Conservation (phyloP, 2,329 filamentous ascomycete species). For the Aspergillus floridensis region DNA sequence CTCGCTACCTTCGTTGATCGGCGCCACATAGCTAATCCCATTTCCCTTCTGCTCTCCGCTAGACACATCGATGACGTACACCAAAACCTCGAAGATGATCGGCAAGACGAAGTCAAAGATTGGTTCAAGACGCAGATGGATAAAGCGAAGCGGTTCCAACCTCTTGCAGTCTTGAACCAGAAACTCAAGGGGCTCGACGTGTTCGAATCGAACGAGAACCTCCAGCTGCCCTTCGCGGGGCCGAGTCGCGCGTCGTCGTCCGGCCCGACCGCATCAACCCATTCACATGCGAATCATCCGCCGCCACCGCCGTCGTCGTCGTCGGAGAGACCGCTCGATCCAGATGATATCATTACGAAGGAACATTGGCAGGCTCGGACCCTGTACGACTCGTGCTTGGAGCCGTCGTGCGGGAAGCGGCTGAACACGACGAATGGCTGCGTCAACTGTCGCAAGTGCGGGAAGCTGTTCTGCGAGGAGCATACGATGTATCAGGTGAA, state of each 20-base stretch:
- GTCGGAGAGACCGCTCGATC: slow-evolving; percentile 55
- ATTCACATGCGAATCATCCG: slow-evolving; percentile 32
- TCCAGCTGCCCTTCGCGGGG: slow-evolving; percentile 37
- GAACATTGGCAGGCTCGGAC: slow-evolving; percentile 83
- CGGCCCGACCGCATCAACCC: slow-evolving; percentile 20
- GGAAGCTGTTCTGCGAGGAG: slow-evolving; percentile 89
- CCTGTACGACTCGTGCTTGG: slow-evolving; percentile 75
- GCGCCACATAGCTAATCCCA: slow-evolving; percentile 17
- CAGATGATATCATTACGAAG: slow-evolving; percentile 84
- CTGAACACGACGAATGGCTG: slow-evolving; percentile 76
- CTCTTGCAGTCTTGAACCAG: slow-evolving; percentile 85
- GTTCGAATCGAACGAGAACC: slow-evolving; percentile 84
- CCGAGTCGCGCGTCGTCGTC: slow-evolving; percentile 32
- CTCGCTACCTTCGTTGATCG: background rate
- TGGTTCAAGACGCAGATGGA: slow-evolving; percentile 95
- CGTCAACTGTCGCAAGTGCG: slow-evolving; percentile 92
- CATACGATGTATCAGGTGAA: slow-evolving; percentile 99
- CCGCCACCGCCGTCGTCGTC: background rate
- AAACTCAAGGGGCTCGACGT: slow-evolving; percentile 90
- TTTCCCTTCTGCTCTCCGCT: background rate
- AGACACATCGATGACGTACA: slow-evolving; percentile 85
- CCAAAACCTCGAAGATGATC: slow-evolving; percentile 80
- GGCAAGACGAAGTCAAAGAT: slow-evolving; percentile 92
- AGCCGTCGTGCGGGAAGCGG: slow-evolving; percentile 78
- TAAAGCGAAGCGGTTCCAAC: slow-evolving; percentile 91